These are phyloP conservation scores for Botrytis cinerea DNA, from an alignment of 2,329 filamentous ascomycete genomes.

Conservation along the genomic window DNA sequence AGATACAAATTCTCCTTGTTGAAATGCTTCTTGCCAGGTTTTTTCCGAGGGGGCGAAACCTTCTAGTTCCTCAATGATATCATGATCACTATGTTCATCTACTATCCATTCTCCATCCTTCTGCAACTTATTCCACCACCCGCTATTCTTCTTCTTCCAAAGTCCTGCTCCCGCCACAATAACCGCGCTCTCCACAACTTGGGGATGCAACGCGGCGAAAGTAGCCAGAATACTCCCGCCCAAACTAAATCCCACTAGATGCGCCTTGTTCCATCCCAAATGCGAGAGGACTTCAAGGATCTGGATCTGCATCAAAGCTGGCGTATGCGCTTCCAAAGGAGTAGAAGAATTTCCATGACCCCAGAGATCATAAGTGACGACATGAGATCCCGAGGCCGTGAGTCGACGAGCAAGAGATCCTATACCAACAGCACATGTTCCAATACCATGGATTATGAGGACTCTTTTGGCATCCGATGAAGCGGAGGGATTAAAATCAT, in stretches of 20 bases:
- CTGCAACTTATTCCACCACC: constrained; percentile 27
- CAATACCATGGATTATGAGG: constrained; percentile 53
- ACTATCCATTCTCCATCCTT: constrained; percentile 13
- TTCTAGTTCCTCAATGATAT: constrained; percentile 41
- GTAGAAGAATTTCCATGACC: constrained; percentile 56
- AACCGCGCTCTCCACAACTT: constrained; percentile 42
- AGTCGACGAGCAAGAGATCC: constrained; percentile 47
- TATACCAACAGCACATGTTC: constrained; percentile 51
- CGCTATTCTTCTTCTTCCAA: constrained; percentile 39
- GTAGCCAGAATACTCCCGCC: constrained; percentile 33
- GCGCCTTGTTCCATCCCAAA: not conserved
- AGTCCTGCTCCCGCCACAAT: constrained; percentile 52
- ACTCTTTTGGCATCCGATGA: constrained; percentile 38
- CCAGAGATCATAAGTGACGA: constrained; percentile 53
- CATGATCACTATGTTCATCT: constrained; percentile 27
- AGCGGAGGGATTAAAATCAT: constrained; percentile 22
- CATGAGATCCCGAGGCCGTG: constrained; percentile 42
- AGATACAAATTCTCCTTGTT: constrained; percentile 48
- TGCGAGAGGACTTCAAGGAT: constrained; percentile 38
- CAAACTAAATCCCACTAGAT: constrained; percentile 1
- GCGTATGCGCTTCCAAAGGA: constrained; percentile 46
- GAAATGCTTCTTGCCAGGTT: constrained; percentile 50
- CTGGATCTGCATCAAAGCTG: constrained; percentile 47
- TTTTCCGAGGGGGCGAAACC: constrained; percentile 40
- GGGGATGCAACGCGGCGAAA: constrained; percentile 43